Conservation (phyloP, 495 filamentous ascomycete species). For the Penicillium macrosclerotiorum region DNA sequence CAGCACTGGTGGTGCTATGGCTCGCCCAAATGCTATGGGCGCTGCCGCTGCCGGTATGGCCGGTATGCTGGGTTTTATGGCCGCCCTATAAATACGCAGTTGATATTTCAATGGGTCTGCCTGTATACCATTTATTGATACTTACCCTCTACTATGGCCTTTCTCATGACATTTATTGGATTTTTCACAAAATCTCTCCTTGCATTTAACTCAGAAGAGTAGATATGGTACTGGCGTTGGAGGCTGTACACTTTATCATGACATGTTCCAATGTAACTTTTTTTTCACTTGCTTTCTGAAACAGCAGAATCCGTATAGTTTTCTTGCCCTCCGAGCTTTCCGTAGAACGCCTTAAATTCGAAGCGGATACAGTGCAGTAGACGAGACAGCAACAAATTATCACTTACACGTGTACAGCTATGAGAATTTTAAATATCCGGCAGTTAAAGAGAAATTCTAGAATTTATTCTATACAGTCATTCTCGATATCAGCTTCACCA, state of each 20-base stretch:
- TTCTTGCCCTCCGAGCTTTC: too few species aligned
- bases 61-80: constrained; percentile 40
- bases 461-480: too few species aligned
- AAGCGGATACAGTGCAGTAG: too few species aligned
- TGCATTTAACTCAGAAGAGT: background rate
- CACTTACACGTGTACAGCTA: too few species aligned
- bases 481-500: constrained; percentile 1
- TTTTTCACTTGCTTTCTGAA: background rate
- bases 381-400: too few species aligned
- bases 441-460: too few species aligned
- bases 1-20: constrained; percentile 6
- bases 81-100: constrained; percentile 29
- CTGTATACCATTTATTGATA: background rate
- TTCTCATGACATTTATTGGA: constrained; percentile 20
- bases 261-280: too few species aligned
- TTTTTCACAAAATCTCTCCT: background rate
- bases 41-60: constrained; percentile 23
- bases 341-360: too few species aligned
- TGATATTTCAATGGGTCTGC: background rate
- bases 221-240: constrained; percentile 10
- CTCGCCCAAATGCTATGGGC: constrained; percentile 13
- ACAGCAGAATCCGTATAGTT: background rate
- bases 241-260: background rate
- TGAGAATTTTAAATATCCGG: too few species aligned
- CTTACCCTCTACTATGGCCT: background rate